These are phyloP conservation scores for Scheffersomyces stipitis DNA, from an alignment of 805 yeast species.

Conservation along the genomic window DNA sequence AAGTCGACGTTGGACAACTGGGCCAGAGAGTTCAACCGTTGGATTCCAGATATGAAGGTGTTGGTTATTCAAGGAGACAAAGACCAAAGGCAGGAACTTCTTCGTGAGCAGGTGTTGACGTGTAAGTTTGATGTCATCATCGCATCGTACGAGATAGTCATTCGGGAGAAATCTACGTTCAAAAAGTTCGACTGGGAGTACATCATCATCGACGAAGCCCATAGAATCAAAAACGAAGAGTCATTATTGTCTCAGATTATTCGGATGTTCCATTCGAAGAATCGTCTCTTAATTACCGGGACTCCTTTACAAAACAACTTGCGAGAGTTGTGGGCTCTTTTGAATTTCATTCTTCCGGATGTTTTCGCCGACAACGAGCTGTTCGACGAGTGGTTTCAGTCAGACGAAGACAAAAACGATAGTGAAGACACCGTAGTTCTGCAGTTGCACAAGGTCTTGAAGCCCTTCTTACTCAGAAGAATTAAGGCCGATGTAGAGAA, in stretches of 20 bases:
- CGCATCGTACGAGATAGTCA: slow-evolving; percentile 75
- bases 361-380: slow-evolving; percentile 71
- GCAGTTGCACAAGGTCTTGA: slow-evolving; percentile 72
- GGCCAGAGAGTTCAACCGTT: slow-evolving; percentile 71
- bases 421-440: slow-evolving; percentile 55
- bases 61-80: slow-evolving; percentile 75
- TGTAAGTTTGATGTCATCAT: slow-evolving; percentile 73
- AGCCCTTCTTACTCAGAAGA: slow-evolving; percentile 75
- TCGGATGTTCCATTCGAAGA: slow-evolving; percentile 67
- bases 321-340: slow-evolving; percentile 79
- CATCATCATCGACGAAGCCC: slow-evolving; percentile 80
- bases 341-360: slow-evolving; percentile 76
- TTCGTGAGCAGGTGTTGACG: slow-evolving; percentile 47
- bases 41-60: slow-evolving; percentile 79
- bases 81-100: slow-evolving; percentile 57
- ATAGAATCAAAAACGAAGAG: slow-evolving; percentile 77
- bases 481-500: slow-evolving; percentile 81
- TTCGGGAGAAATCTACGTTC: slow-evolving; percentile 67
- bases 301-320: slow-evolving; percentile 80
- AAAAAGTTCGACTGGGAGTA: slow-evolving; percentile 74
- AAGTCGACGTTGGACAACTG: slow-evolving; percentile 81
- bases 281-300: slow-evolving; percentile 74
- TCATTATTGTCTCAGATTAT: slow-evolving; percentile 71
- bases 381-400: slow-evolving; percentile 72
- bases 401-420: slow-evolving; percentile 22